phyloP scores from a whole-genome alignment of 495 filamentous ascomycete genomes.

The Lepidopterella palustris region DNA sequence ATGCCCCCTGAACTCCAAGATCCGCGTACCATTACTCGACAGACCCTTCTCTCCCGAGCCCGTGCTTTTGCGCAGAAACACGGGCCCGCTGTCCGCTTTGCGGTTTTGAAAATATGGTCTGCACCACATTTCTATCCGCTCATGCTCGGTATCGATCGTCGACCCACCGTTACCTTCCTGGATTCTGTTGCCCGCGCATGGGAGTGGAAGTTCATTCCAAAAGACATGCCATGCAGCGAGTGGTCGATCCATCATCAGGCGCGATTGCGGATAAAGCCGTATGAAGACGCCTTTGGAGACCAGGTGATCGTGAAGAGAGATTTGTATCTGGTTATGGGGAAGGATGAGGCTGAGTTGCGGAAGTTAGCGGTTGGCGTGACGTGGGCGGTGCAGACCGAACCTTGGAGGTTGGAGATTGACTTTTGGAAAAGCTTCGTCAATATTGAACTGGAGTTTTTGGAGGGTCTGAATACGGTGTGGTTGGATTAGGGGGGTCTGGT shows the following conservation, averaged over 20 bases:
- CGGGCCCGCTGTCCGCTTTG: constrained; percentile 35
- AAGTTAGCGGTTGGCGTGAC: constrained; percentile 38
- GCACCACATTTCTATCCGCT: constrained; percentile 47
- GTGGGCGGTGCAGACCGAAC: constrained; percentile 46
- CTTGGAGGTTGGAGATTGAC: constrained; percentile 48
- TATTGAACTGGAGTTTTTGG: constrained; percentile 43
- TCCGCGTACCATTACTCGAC: background rate
- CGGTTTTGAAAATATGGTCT: constrained; percentile 45
- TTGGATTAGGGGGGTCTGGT: constrained; percentile 34
- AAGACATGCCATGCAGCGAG: constrained; percentile 44
- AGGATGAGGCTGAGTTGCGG: constrained; percentile 40
- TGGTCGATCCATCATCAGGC: constrained; percentile 41
- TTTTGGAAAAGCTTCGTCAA: constrained; percentile 50
- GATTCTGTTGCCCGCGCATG: constrained; percentile 39
- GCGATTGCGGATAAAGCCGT: constrained; percentile 32
- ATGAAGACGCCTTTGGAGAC: constrained; percentile 32
- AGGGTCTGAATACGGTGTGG: constrained; percentile 39
- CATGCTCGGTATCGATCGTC: constrained; percentile 39
- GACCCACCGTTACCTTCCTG: constrained; percentile 34
- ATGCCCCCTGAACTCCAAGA: background rate
- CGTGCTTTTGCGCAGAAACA: background rate
- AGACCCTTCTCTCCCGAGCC: background rate
- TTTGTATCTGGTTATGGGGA: constrained; percentile 44
- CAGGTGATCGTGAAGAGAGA: constrained; percentile 40
- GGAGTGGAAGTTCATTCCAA: constrained; percentile 47